phyloP scores from a whole-genome alignment of 2,329 filamentous ascomycete species.

The Nemania diffusa region DNA sequence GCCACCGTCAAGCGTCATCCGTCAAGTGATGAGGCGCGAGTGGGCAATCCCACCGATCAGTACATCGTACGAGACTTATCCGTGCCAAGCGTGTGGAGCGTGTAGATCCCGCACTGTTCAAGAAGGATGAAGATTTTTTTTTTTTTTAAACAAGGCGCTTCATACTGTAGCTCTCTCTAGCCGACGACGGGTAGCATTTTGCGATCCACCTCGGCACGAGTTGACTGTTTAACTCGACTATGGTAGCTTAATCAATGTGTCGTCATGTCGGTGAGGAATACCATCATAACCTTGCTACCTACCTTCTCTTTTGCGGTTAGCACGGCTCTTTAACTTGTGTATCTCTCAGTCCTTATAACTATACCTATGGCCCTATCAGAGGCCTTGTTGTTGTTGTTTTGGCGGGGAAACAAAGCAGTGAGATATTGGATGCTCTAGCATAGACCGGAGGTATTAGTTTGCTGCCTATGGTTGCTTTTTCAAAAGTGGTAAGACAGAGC shows the following conservation, averaged over 20 bases:
- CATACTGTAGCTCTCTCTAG: neutral
- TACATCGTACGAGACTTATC: neutral
- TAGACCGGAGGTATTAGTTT: neutral
- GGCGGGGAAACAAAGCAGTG: neutral
- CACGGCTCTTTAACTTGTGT: neutral
- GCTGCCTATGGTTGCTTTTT: neutral
- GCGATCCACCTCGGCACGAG: neutral
- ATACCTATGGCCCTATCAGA: neutral
- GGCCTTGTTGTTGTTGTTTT: neutral
- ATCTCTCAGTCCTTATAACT: neutral
- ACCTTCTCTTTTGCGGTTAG: neutral
- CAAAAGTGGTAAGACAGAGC: neutral
- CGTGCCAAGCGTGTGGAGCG: slow-evolving; percentile 2
- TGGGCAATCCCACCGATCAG: slow-evolving; percentile 4
- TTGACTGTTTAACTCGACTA: neutral
- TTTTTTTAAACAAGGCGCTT: neutral
- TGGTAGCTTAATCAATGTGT: slow-evolving; percentile 3
- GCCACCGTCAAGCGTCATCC: slow-evolving; percentile 1
- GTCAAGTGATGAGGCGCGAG: neutral
- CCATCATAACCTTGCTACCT: neutral
- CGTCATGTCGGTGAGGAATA: slow-evolving; percentile 3
- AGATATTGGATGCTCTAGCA: neutral
- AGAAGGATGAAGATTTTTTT: neutral
- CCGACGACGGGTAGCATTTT: neutral
- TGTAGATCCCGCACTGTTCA: slow-evolving; percentile 19